Percentiles rank a stretch among this genome's conserved stretches.
Evolutionary conservation across 495 filamentous ascomycete species (phyloP).

Genomic region (Aspergillus carlsbadensis): DNA sequence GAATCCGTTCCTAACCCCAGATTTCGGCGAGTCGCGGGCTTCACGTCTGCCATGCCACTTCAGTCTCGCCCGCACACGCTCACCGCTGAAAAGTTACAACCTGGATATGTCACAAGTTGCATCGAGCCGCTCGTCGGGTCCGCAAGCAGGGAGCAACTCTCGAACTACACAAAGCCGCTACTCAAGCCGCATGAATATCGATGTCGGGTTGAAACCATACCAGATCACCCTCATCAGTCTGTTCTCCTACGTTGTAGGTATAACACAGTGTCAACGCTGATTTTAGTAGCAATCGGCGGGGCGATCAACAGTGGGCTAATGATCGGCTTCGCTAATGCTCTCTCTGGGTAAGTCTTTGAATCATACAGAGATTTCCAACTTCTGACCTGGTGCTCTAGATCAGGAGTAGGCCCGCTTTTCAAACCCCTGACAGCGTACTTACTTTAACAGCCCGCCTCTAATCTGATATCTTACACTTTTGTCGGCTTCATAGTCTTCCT

Average conservation of each 20-base stretch:
- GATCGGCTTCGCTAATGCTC: slow-evolving; percentile 60
- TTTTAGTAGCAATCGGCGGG: slow-evolving; percentile 65
- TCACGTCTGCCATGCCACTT: too few species aligned
- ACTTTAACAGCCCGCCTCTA: slow-evolving; percentile 44
- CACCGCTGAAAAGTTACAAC: neutral
- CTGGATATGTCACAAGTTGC: slow-evolving; percentile 6
- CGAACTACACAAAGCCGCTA: neutral
- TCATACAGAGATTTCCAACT: neutral
- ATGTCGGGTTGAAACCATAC: slow-evolving; percentile 20
- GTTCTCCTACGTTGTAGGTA: too few species aligned
- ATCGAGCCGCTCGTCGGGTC: neutral
- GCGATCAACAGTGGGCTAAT: slow-evolving; percentile 75
- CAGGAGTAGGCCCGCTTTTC: slow-evolving; percentile 27
- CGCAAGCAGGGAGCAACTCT: neutral
- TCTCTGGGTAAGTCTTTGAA: slow-evolving; percentile 51
- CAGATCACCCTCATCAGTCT: slow-evolving; percentile 71
- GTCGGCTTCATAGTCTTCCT: slow-evolving; percentile 61
- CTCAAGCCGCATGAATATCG: neutral
- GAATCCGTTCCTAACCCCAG: too few species aligned
- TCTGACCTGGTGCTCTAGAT: slow-evolving; percentile 18
- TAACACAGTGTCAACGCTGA: neutral
- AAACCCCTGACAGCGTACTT: neutral
- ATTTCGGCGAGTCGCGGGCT: too few species aligned
- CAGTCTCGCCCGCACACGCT: too few species aligned
- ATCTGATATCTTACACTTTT: slow-evolving; percentile 65